Evolutionary conservation across 2,329 filamentous ascomycete genomes (phyloP), one percentile per base, ranked within the genome.

Genomic region (Lachnellula cervina): DNA sequence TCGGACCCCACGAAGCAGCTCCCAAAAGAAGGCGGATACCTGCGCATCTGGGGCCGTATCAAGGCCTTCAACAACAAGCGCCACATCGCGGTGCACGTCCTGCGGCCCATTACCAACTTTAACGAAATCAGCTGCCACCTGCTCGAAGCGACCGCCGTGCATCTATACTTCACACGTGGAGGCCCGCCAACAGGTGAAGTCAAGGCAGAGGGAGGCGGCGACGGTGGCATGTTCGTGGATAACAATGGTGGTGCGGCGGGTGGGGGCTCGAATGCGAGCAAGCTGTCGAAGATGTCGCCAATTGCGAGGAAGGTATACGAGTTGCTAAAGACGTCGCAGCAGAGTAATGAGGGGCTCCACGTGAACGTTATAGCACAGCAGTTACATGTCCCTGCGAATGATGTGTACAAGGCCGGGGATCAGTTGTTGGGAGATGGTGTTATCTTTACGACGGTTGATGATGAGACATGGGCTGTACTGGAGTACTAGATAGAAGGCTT

Each of bases 71-170:
- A 87, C 70, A 88, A 88, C 73, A 94, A 92, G 76, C 82, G 87
- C 59, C 87, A 91, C 71, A 80, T 99, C 52, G 85, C 82, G 60
- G 88, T 90, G 43, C 87, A 92, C 72, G 83, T 89, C 66, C 86
- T 99, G 61, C 86, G 91, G 52, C 85, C 88, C 4, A 77, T 97
- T 53, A 77, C 80, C 54, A 89, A 97, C 72, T 87, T 87, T 76
- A 96, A 99, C 76, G 94, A 99, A 78, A 82, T 97, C 70, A 88
- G 87, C 70, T 96, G 90, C 71, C 94, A 97, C 73, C 74, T 97
- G 62, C 83, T 99, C 52, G 93, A 99, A 75, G 87, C 90, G 25
- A 89, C 91, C 5, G 89, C 88, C 56, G 88, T 95, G 49, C 94
- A 99, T 75, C 77, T 99, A 50, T 87, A 87, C 73, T 88, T 91